Base-by-base conservation (phyloP, 1,284 basidiomycete genomes). In the Xerocomus nothofagi region DNA sequence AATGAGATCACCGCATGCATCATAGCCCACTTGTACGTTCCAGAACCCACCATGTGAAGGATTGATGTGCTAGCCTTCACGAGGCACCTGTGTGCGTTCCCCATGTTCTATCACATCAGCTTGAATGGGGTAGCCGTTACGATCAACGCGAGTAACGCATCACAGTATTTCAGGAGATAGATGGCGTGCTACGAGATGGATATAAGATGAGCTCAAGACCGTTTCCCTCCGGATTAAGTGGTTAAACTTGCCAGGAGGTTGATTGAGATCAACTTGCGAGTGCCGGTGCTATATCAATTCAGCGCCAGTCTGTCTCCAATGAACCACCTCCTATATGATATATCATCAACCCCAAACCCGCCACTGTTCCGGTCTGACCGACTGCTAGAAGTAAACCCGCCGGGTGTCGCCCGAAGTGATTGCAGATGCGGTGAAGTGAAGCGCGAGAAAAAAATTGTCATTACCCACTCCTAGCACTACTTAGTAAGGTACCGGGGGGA, bases 1-100 rank as follows among this genome's bases (percentile, higher is more conserved):
- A 53, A 33, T 33, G 54, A 17, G 23, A 52, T 45, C 39, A 41
- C 23, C n/a, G 33, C 17, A 24, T 39, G 45, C 15, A 53, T 55
- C 31, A 29, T 38, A 17, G 12, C 9, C 8, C 21, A 54, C 24
- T 32, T 32, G 20, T 30, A 24, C 18, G 26, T 33, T 9, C 6
- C 18, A 47, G n/a, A 11, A 8, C 15, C 29, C 6, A 2, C 32
- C 24, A 20, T 49, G 33, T 49, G 26, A 5, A 33, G 24, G 12
- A 30, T 17, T n/a, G 46, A n/a, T 39, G 12, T 17, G 37, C 18
- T 21, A 26, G 12, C 23, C 30, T 36, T 32, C 40, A 29, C 24
- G 32, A 41, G 41, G 49, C 49, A 39, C 23, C 14, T 3, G 12
- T 27, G 30, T n/a, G 30, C 20, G 30, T 54, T 54, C 32, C 31